Conservation (phyloP, 768 basidiomycete genomes). For the Psilocybe cubensis region DNA sequence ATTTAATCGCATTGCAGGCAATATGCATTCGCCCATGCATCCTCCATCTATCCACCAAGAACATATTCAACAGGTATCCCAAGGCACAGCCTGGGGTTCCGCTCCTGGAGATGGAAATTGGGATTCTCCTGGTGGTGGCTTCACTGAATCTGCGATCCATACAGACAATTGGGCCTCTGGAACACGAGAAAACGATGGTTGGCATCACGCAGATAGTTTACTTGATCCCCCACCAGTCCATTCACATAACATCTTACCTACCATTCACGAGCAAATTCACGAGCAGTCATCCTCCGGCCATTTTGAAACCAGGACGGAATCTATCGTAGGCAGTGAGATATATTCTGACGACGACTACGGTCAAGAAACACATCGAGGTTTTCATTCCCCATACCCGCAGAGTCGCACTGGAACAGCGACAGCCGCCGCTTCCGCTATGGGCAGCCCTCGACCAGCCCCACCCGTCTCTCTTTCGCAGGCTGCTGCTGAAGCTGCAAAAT, state of each 20-base stretch:
- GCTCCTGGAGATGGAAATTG: constrained; percentile 14
- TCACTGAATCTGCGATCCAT: constrained; percentile 12
- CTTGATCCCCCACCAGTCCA: constrained; percentile 23
- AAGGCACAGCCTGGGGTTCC: constrained; percentile 17
- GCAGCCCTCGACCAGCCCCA: constrained; percentile 20
- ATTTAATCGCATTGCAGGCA: constrained; percentile 15
- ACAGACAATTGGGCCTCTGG: constrained; percentile 20
- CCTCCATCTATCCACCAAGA: too few species aligned
- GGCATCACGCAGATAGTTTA: constrained; percentile 23
- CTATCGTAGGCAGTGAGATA: constrained; percentile 24
- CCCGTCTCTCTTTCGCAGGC: constrained; percentile 23
- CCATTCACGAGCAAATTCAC: constrained; percentile 27
- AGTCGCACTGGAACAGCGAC: constrained; percentile 28
- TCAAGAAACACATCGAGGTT: constrained; percentile 18
- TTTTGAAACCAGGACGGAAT: constrained; percentile 23
- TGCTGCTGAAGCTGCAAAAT: constrained; percentile 21
- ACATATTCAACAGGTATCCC: constrained; percentile 18
- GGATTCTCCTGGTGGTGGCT: constrained; percentile 14
- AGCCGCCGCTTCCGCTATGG: constrained; percentile 26
- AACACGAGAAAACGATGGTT: constrained; percentile 19
- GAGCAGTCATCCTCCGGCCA: constrained; percentile 25
- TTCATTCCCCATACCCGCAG: constrained; percentile 19
- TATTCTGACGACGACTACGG: constrained; percentile 24
- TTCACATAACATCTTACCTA: constrained; percentile 21
- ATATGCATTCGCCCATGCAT: constrained; percentile 3